These are phyloP conservation scores for Tolypocladium nubicola DNA, from an alignment of 2,329 filamentous ascomycete genomes.

Conservation along the genomic window DNA sequence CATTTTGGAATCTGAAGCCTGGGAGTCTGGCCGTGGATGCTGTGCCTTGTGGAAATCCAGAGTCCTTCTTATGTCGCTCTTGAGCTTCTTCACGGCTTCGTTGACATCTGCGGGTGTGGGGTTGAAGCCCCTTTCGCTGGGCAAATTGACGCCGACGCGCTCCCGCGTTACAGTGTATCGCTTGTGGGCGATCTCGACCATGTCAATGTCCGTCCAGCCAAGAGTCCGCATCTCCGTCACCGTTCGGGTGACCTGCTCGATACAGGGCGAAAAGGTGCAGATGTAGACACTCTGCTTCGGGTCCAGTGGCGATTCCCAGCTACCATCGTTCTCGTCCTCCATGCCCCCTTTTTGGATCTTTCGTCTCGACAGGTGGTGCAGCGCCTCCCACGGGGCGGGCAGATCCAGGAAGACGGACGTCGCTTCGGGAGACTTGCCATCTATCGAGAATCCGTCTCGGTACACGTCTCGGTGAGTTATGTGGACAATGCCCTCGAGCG, in stretches of 20 bases:
- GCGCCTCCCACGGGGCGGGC: constrained; percentile 70
- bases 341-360: constrained; percentile 13
- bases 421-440: constrained; percentile 49
- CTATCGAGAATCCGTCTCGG: constrained; percentile 58
- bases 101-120: constrained; percentile 62
- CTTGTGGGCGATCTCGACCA: constrained; percentile 79
- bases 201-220: constrained; percentile 86
- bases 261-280: constrained; percentile 93
- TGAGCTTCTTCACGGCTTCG: constrained; percentile 66
- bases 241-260: constrained; percentile 88
- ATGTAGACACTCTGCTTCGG: constrained; percentile 63
- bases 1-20: constrained; percentile 27
- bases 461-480: constrained; percentile 76
- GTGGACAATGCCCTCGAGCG: constrained; percentile 53
- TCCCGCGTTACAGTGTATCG: constrained; percentile 76
- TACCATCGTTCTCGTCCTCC: constrained; percentile 10
- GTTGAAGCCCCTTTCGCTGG: constrained; percentile 59
- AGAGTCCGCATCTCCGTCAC: constrained; percentile 68
- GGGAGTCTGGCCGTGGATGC: constrained; percentile 12
- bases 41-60: constrained; percentile 49
- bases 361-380: constrained; percentile 60
- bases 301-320: constrained; percentile 55
- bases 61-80: constrained; percentile 60
- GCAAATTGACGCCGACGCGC: constrained; percentile 57
- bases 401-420: constrained; percentile 70